Percentiles rank a stretch among this genome's conserved stretches.
phyloP scores from a whole-genome alignment of 2,329 filamentous ascomycete genomes.

The Sporothrix inflata region DNA sequence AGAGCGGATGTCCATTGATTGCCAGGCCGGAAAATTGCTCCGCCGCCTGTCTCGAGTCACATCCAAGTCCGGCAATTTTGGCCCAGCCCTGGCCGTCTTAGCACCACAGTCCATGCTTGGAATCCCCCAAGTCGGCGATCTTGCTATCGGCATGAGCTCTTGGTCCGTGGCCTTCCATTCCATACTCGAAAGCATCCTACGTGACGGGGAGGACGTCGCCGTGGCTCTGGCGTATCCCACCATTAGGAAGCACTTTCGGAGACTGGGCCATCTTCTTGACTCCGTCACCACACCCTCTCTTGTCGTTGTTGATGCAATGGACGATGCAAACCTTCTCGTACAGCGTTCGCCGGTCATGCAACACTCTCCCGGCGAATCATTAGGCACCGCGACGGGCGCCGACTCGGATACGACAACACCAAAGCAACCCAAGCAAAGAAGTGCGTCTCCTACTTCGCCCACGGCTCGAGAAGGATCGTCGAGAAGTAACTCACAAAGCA shows the following conservation, averaged over 20 bases:
- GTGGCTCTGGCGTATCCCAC: conserved; percentile 61
- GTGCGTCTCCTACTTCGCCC: neutral
- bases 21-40: conserved; percentile 52
- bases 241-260: conserved; percentile 56
- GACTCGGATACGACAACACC: neutral
- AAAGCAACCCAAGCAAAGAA: conserved; percentile 20
- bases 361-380: neutral
- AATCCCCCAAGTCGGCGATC: neutral
- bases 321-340: conserved; percentile 56
- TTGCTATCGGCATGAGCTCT: conserved; percentile 37
- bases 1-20: conserved; percentile 48
- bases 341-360: neutral
- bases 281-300: conserved; percentile 55
- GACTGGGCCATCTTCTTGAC: conserved; percentile 55
- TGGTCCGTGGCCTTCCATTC: conserved; percentile 63
- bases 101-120: conserved; percentile 11
- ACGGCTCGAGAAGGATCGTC: neutral
- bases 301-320: conserved; percentile 57
- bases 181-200: conserved; percentile 58
- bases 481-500: neutral
- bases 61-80: conserved; percentile 55
- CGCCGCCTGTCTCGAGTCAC: conserved; percentile 49
- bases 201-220: conserved; percentile 64
- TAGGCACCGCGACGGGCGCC: neutral
- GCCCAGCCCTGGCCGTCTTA: conserved; percentile 48